Base-by-base conservation (phyloP, 2,329 filamentous ascomycete genomes). In the Exserohilum rostratum region DNA sequence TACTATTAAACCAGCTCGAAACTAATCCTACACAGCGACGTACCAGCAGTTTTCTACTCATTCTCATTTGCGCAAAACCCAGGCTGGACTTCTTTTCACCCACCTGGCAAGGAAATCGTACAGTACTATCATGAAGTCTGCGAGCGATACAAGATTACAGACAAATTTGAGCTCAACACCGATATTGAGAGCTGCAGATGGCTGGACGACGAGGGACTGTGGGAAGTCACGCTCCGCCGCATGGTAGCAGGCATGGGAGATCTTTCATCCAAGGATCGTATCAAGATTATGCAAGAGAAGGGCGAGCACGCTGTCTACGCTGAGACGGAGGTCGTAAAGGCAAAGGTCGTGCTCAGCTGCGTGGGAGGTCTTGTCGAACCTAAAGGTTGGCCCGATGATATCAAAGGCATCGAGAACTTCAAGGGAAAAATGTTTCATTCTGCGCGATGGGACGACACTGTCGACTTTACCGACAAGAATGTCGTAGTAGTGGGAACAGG, bases 91-190 rank as follows among this genome's bases (percentile, higher is more conserved):
- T 76, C 75, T 1, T 69, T 83, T 22, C 76, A 79, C 55, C 81
- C 83, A 0, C 68, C 77, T 0, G 82, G 81, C 3, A 68, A 65
- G 10, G 82, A 85, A 59, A 80, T 85, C 30, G 75, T 80, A 12
- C 73, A 76, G 37, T 85, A 85, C 62, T 74, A 83, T 22, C 75
- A 82, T 34, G 76, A 79, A 47, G 81, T 84, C n/a, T 83, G 81
- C 66, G 76, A 79, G 46, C 74, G 79, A 44, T 84, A 79, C 64
- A 61, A 79, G 35, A 79, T 85, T 33, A 76, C 80, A 12, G 82
- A 85, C 65, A 86, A 86, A 61, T 82, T 86, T 39, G 80, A 85
- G 55, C 73, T 83, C 50, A 83, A 85, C 57, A 85, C 83, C 1
- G 82, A 85, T 40, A 80, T 86, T n/a, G 77, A 76, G 52, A 71